These are phyloP conservation scores for Tricholoma matsutake DNA, from an alignment of 768 basidiomycete species.

Conservation along the genomic window DNA sequence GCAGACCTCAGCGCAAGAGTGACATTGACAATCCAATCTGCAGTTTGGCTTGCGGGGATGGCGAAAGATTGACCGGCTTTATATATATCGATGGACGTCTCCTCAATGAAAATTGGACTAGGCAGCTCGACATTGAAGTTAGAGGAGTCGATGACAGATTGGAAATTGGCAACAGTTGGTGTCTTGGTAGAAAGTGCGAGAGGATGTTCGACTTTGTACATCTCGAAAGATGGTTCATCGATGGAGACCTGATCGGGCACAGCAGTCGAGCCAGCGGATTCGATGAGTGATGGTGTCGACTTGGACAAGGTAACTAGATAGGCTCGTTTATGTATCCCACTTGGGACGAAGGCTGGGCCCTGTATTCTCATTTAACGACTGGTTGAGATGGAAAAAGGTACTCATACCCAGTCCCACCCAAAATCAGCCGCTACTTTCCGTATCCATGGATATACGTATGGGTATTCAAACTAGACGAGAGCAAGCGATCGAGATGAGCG, in stretches of 20 bases:
- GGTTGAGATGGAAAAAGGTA: not conserved
- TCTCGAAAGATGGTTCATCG: not conserved
- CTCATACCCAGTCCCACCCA: slow-evolving; percentile 58
- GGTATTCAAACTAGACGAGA: slow-evolving; percentile 46
- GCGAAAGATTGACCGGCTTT: slow-evolving; percentile 49
- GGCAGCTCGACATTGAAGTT: slow-evolving; percentile 11
- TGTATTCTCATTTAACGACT: slow-evolving; percentile 11
- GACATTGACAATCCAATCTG: slow-evolving; percentile 55
- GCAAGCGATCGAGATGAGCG: not conserved
- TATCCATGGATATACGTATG: slow-evolving; percentile 44
- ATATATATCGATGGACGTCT: slow-evolving; percentile 52
- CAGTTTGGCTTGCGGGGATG: slow-evolving; percentile 40
- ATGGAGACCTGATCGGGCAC: not conserved
- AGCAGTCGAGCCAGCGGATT: not conserved
- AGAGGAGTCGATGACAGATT: slow-evolving; percentile 20
- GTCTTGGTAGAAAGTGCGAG: not conserved
- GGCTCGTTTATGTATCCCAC: slow-evolving; percentile 13
- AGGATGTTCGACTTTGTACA: not conserved
- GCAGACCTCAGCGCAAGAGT: slow-evolving; percentile 48
- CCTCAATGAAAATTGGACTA: slow-evolving; percentile 44
- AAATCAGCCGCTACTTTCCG: slow-evolving; percentile 54
- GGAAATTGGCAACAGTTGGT: not conserved
- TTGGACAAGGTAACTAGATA: not conserved
- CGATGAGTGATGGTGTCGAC: not conserved
- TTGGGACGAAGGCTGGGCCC: slow-evolving; percentile 46